phyloP scores from a whole-genome alignment of 257 asterid species.

The Solanum lycopersicoides region DNA sequence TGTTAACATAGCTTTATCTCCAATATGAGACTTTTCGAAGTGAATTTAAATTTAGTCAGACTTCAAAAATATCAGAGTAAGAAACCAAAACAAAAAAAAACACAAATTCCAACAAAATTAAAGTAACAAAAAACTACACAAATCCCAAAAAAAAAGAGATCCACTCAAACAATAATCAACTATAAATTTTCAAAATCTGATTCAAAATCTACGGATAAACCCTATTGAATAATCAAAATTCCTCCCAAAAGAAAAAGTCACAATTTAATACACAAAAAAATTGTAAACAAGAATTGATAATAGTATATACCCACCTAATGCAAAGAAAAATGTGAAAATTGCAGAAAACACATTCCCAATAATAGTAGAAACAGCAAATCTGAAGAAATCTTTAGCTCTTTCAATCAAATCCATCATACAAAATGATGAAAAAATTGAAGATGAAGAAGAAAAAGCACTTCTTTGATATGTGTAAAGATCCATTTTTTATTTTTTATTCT shows the following conservation, averaged over 20 bases:
- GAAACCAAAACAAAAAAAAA: not conserved
- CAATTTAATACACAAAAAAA: not conserved
- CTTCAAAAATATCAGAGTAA: too few species aligned
- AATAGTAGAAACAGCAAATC: slow-evolving; percentile 46
- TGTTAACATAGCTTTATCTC: not conserved
- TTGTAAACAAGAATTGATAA: not conserved
- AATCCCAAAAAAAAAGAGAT: not conserved
- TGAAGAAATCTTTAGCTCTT: slow-evolving; percentile 47
- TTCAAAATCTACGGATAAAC: not conserved
- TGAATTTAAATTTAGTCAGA: too few species aligned
- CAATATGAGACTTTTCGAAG: rapidly evolving
- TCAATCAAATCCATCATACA: slow-evolving; percentile 27
- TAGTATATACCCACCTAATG: slow-evolving; percentile 34
- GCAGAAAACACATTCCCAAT: slow-evolving; percentile 72
- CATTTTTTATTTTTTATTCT: slow-evolving; percentile 14
- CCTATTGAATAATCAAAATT: not conserved
- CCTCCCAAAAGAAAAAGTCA: too few species aligned
- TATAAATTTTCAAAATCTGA: not conserved
- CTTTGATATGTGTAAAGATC: slow-evolving; percentile 66
- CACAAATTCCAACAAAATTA: not conserved
- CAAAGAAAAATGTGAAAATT: slow-evolving; percentile 66
- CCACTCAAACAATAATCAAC: not conserved
- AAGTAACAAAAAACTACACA: not conserved
- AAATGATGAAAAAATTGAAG: slow-evolving; percentile 39
- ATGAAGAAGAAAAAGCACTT: slow-evolving; percentile 32